A percentile compares a stretch with the other conserved stretches of the same genome.
phyloP scores from a whole-genome alignment of 2,329 filamentous ascomycete genomes.

The Arthroderma uncinatum region DNA sequence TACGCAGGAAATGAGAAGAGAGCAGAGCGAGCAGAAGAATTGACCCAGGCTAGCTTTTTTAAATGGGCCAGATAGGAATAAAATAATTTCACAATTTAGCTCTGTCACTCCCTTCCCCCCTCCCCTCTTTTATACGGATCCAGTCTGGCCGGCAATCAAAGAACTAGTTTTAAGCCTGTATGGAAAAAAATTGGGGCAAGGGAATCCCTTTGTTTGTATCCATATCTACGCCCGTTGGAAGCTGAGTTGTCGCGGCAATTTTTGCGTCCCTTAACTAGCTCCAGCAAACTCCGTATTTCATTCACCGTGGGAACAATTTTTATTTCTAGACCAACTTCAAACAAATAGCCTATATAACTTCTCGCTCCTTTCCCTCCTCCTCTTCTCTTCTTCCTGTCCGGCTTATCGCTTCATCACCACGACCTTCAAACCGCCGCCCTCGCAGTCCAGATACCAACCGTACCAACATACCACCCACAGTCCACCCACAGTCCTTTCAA shows the following conservation, averaged over 20 bases:
- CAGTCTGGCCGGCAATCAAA: not conserved
- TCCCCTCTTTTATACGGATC: not conserved
- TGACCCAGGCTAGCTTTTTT: not conserved
- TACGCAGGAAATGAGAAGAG: not conserved
- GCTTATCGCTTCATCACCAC: no score
- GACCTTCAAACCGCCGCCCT: no score
- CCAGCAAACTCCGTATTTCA: not conserved
- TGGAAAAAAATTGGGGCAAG: not conserved
- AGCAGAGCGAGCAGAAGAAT: not conserved
- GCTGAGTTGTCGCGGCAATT: not conserved
- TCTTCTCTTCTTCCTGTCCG: not conserved
- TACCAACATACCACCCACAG: no score
- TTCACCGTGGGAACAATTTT: not conserved
- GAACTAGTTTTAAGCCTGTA: not conserved
- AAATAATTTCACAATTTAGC: conserved; percentile 3
- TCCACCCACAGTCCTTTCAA: not conserved
- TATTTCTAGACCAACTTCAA: not conserved
- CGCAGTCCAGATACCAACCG: not conserved
- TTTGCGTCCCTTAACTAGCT: not conserved
- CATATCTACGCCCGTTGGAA: not conserved
- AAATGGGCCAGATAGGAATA: not conserved
- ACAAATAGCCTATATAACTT: not conserved
- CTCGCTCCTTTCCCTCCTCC: not conserved
- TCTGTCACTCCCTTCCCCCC: not conserved
- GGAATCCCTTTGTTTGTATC: not conserved